Percentiles rank a stretch among this genome's conserved stretches.
Evolutionary conservation across 352 stramenopile genomes (phyloP).

Genomic region (Globisporangium paroecandrum): DNA sequence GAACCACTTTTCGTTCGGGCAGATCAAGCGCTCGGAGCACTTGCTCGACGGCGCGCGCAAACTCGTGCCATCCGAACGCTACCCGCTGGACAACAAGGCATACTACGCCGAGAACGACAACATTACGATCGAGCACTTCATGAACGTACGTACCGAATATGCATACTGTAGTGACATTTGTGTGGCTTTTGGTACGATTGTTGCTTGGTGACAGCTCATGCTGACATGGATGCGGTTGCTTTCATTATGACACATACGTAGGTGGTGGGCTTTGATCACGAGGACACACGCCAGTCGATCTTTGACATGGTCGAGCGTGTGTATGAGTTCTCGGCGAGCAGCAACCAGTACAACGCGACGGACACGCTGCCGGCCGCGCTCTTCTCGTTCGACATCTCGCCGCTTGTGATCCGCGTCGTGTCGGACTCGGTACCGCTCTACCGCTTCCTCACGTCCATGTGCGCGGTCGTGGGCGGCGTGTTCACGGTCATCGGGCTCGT

Average conservation of each 20-base stretch:
- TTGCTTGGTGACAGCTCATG: background rate
- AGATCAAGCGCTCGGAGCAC: slow-evolving; percentile 63
- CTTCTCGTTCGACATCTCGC: slow-evolving; percentile 82
- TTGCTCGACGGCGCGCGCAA: slow-evolving; percentile 41
- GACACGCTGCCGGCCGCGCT: slow-evolving; percentile 57
- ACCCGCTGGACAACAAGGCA: slow-evolving; percentile 51
- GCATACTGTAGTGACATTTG: background rate
- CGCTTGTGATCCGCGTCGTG: slow-evolving; percentile 67
- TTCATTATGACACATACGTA: no score
- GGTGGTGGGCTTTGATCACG: slow-evolving; percentile 78
- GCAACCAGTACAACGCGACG: slow-evolving; percentile 68
- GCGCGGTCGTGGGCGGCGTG: slow-evolving; percentile 77
- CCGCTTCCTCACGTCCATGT: slow-evolving; percentile 81
- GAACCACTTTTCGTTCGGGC: slow-evolving; percentile 86
- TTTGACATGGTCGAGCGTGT: slow-evolving; percentile 47
- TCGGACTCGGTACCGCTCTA: slow-evolving; percentile 77
- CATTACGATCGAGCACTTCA: slow-evolving; percentile 77
- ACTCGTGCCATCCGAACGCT: slow-evolving; percentile 57
- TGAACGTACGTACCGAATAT: slow-evolving; percentile 68
- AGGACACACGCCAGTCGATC: slow-evolving; percentile 46
- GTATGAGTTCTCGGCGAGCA: slow-evolving; percentile 80
- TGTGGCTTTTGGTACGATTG: slow-evolving; percentile 5
- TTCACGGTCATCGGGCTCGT: slow-evolving; percentile 85
- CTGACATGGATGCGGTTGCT: background rate
- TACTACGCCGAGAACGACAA: slow-evolving; percentile 61